phyloP scores from a whole-genome alignment of 1,139 yeast species.

The Hyphopichia fennica region DNA sequence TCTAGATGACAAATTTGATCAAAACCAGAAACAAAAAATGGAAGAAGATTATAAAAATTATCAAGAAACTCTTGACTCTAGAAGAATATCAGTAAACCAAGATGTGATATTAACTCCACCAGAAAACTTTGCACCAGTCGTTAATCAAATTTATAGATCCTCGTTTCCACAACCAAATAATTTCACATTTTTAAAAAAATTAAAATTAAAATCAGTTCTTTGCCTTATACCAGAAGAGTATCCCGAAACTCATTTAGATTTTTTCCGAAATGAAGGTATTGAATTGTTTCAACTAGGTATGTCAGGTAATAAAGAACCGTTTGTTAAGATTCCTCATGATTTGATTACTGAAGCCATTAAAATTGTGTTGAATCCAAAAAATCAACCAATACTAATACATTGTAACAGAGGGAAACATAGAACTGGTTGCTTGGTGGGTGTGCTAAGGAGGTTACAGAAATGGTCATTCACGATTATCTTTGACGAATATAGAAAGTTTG shows the following conservation, averaged over 20 bases:
- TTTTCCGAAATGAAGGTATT: conserved; percentile 60
- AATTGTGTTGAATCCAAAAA: conserved; percentile 76
- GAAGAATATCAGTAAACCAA: background rate
- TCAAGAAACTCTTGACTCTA: background rate
- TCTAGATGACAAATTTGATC: conserved; percentile 42
- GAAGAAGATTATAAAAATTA: conserved; percentile 17
- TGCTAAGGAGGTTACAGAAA: conserved; percentile 79
- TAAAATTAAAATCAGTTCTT: conserved; percentile 70
- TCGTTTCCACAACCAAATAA: conserved; percentile 88
- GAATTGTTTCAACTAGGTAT: conserved; percentile 82
- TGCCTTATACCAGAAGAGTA: conserved; percentile 91
- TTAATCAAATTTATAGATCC: conserved; percentile 76
- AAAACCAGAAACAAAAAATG: conserved; percentile 21
- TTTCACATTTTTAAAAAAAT: conserved; percentile 62
- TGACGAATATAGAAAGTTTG: conserved; percentile 91
- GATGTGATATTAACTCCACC: conserved; percentile 58
- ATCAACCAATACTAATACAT: conserved; percentile 89
- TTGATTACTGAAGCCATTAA: conserved; percentile 78
- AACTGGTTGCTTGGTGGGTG: conserved; percentile 95
- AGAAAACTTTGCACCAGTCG: conserved; percentile 86
- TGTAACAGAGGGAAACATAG: conserved; percentile 96
- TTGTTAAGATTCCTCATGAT: conserved; percentile 78
- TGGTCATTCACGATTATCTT: conserved; percentile 94
- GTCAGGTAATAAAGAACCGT: conserved; percentile 95
- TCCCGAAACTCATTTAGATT: conserved; percentile 71